Evolutionary conservation across 2,329 filamentous ascomycete species (phyloP).

Genomic region (Botrytis aclada): DNA sequence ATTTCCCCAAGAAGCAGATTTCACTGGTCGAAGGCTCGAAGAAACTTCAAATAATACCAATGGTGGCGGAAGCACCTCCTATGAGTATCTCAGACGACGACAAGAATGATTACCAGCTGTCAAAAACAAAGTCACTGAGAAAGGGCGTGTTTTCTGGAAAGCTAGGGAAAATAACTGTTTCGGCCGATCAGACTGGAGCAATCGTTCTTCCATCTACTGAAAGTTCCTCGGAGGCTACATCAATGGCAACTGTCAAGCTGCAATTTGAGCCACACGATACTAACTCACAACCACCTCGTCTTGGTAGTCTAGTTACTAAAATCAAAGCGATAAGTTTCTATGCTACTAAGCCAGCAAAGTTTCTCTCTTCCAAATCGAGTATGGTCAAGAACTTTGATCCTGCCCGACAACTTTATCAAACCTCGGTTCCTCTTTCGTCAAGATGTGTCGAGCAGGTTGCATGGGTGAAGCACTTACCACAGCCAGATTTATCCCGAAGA

Average conservation of each 20-base stretch:
- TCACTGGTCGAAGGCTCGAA: slow-evolving; percentile 29
- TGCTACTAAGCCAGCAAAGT: slow-evolving; percentile 25
- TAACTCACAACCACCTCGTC: slow-evolving; percentile 32
- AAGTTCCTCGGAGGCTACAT: slow-evolving; percentile 24
- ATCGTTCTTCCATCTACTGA: slow-evolving; percentile 33
- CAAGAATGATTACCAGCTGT: slow-evolving; percentile 31
- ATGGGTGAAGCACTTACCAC: slow-evolving; percentile 34
- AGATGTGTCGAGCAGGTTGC: slow-evolving; percentile 35
- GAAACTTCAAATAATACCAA: slow-evolving; percentile 35
- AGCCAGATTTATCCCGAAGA: slow-evolving; percentile 27
- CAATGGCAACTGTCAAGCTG: slow-evolving; percentile 35
- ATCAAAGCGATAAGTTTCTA: slow-evolving; percentile 35
- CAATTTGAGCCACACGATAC: slow-evolving; percentile 36
- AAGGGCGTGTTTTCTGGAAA: slow-evolving; percentile 39
- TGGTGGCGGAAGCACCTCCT: slow-evolving; percentile 33
- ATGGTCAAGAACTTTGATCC: slow-evolving; percentile 28
- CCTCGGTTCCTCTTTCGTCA: slow-evolving; percentile 32
- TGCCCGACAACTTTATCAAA: slow-evolving; percentile 30
- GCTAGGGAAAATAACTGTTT: slow-evolving; percentile 36
- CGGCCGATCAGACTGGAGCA: slow-evolving; percentile 34
- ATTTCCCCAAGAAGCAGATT: slow-evolving; percentile 27
- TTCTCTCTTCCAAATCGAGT: slow-evolving; percentile 27
- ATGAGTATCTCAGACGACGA: slow-evolving; percentile 30
- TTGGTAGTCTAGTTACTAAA: slow-evolving; percentile 35
- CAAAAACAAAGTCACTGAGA: slow-evolving; percentile 33